Conservation (phyloP, 306 rosid genomes). For the Astragalus membranaceus region DNA sequence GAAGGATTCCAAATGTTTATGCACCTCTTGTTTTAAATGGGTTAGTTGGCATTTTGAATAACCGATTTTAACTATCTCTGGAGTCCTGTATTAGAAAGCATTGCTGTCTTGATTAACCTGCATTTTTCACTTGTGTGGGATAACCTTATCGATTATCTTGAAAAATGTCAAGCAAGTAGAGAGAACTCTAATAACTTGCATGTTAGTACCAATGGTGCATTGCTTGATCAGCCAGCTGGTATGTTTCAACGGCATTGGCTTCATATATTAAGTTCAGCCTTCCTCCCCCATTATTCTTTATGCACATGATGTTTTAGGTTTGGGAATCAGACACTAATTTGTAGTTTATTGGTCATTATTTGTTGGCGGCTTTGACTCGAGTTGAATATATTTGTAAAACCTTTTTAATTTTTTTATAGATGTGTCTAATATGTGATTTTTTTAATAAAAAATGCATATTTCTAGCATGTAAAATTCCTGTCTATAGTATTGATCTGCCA, state of each 20-base stretch:
- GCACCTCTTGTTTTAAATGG: constrained; percentile 58
- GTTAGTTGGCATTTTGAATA: constrained; percentile 60
- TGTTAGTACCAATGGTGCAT: constrained; percentile 14
- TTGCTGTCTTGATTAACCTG: constrained; percentile 51
- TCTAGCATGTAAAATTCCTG: neutral
- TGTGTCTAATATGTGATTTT: neutral
- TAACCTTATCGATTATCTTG: constrained; percentile 36
- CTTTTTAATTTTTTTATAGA: neutral
- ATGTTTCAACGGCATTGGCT: constrained; percentile 16
- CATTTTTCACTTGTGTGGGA: constrained; percentile 50
- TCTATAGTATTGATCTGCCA: neutral
- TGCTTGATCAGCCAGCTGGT: constrained; percentile 39
- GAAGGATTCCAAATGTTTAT: constrained; percentile 50
- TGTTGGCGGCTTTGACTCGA: neutral
- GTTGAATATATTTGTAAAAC: neutral
- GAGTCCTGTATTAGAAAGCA: constrained; percentile 67
- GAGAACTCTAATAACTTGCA: constrained; percentile 30
- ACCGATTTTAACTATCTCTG: constrained; percentile 70
- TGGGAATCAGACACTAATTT: neutral
- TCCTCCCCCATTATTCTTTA: neutral
- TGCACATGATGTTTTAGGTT: neutral
- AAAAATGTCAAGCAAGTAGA: constrained; percentile 30
- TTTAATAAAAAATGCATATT: neutral
- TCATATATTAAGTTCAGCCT: neutral
- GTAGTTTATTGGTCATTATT: neutral